These are phyloP conservation scores for Saccharomycopsis babjevae DNA, from an alignment of 805 yeast genomes.

Conservation along the genomic window DNA sequence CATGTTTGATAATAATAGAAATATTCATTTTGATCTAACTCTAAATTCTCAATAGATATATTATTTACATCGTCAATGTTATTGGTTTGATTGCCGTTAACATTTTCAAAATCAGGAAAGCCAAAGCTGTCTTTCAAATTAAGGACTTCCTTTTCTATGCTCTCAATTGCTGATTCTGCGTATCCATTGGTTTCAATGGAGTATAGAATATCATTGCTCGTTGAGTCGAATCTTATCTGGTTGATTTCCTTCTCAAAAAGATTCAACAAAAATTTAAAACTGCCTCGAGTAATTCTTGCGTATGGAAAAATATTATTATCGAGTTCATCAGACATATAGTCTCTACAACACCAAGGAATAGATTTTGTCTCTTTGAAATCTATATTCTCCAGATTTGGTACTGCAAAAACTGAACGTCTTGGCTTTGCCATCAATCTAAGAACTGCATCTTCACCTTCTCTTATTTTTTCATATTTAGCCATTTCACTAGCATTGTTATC, in stretches of 20 bases:
- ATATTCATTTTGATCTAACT: conserved; percentile 32
- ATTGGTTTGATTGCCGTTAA: neutral
- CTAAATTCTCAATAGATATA: neutral
- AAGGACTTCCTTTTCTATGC: conserved; percentile 25
- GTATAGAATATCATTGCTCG: conserved; percentile 19
- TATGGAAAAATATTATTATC: conserved; percentile 34
- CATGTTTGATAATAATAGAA: conserved; percentile 67
- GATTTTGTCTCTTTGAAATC: conserved; percentile 31
- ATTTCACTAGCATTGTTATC: conserved; percentile 28
- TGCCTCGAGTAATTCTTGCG: conserved; percentile 64
- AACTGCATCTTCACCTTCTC: conserved; percentile 41
- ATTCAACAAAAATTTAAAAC: conserved; percentile 38
- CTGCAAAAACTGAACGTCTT: conserved; percentile 32
- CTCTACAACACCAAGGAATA: conserved; percentile 43
- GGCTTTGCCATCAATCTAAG: conserved; percentile 58
- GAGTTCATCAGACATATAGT: neutral
- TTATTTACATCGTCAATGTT: neutral
- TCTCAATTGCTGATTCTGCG: conserved; percentile 38
- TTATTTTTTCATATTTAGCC: conserved; percentile 44
- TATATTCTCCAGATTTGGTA: conserved; percentile 39
- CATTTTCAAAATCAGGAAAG: neutral
- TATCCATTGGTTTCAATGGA: conserved; percentile 44
- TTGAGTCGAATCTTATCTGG: conserved; percentile 37
- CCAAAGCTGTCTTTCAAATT: conserved; percentile 4
- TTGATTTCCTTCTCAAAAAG: conserved; percentile 53